Percentiles rank a stretch among this genome's conserved stretches.
Conservation (phyloP, 768 basidiomycete genomes). For the Collybia mongolica region DNA sequence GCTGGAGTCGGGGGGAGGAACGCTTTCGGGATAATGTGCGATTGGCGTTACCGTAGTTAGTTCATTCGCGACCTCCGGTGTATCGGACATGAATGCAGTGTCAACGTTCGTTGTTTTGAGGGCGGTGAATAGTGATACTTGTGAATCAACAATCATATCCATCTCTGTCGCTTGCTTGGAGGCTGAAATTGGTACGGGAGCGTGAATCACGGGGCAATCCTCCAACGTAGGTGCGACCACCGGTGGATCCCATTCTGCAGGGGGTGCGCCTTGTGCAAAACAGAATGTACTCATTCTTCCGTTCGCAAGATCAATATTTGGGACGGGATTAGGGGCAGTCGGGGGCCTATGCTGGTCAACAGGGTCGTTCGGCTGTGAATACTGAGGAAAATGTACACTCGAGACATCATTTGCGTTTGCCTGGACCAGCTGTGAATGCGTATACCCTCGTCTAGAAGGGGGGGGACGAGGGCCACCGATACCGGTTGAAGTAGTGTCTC, state of each 20-base stretch:
- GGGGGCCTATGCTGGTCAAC: constrained; percentile 12
- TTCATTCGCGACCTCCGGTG: not conserved
- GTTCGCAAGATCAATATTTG: constrained; percentile 7
- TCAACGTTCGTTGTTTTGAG: not conserved
- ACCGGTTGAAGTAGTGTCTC: constrained; percentile 21
- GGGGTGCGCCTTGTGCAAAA: no score
- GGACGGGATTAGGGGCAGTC: not conserved
- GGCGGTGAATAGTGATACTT: not conserved
- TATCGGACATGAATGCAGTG: not conserved
- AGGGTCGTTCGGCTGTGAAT: constrained; percentile 12
- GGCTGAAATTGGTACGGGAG: constrained; percentile 7
- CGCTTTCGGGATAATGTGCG: no score
- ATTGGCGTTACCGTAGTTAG: no score
- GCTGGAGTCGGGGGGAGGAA: no score
- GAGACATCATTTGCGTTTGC: constrained; percentile 10
- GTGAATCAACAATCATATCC: constrained; percentile 3
- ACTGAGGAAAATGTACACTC: constrained; percentile 15
- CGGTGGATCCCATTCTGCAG: constrained; percentile 7
- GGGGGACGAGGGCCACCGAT: constrained; percentile 27
- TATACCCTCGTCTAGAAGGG: constrained; percentile 36
- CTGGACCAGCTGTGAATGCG: constrained; percentile 24
- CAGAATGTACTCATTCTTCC: constrained; percentile 12
- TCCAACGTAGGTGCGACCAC: constrained; percentile 6
- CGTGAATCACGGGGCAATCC: constrained; percentile 13
- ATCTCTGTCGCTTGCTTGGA: constrained; percentile 8